A percentile compares a stretch with the other conserved stretches of the same genome.
phyloP scores from a whole-genome alignment of 352 stramenopile species.

The Salisapilia sapeloensis region DNA sequence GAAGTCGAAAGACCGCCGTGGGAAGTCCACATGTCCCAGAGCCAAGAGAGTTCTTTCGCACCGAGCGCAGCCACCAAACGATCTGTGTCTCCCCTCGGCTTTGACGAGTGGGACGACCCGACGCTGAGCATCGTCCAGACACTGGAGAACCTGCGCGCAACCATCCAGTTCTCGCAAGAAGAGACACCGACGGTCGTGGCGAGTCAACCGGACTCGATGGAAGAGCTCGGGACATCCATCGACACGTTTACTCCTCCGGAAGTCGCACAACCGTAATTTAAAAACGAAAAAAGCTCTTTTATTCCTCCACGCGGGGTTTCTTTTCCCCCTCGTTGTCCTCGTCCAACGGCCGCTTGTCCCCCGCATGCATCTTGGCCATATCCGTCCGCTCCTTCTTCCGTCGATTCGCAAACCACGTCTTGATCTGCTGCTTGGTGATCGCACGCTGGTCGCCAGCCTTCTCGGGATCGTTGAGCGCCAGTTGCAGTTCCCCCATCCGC shows the following conservation, averaged over 20 bases:
- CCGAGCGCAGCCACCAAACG: constrained; percentile 4
- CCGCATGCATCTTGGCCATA: constrained; percentile 65
- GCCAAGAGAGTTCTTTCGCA: neutral
- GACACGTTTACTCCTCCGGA: too few species aligned
- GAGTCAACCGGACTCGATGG: too few species aligned
- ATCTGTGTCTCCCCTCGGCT: constrained; percentile 30
- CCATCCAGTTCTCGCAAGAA: too few species aligned
- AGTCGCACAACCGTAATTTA: too few species aligned
- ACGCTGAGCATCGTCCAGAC: too few species aligned
- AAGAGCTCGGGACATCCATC: too few species aligned
- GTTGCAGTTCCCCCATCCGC: constrained; percentile 51
- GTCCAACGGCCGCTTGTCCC: constrained; percentile 11
- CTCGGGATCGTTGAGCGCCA: constrained; percentile 52
- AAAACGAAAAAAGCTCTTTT: too few species aligned
- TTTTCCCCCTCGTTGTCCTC: constrained; percentile 4
- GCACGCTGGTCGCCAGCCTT: constrained; percentile 37
- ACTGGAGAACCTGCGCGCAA: too few species aligned
- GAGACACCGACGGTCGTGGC: too few species aligned
- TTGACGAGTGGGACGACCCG: constrained; percentile 42
- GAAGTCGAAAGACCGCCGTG: neutral
- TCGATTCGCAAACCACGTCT: constrained; percentile 74
- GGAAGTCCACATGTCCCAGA: neutral
- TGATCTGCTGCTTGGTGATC: constrained; percentile 68
- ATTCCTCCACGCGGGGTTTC: constrained; percentile 1
- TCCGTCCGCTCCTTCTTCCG: constrained; percentile 64